Base-by-base conservation (phyloP, 192 early-diverging fungal genomes). In the Coemansia asiatica region DNA sequence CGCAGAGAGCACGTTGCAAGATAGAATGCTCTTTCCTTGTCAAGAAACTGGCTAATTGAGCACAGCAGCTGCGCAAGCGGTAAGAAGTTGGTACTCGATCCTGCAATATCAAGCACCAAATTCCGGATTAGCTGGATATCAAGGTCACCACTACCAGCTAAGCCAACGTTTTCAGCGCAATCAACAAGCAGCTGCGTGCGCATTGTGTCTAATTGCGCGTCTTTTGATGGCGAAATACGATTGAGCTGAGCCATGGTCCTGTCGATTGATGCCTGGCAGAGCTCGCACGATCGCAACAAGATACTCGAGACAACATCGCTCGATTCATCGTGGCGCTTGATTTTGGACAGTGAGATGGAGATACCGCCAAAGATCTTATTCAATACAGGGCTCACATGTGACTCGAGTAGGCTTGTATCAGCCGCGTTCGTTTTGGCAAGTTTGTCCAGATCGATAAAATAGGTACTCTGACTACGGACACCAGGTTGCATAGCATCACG, bases 361-460 rank as follows among this genome's bases (percentile, higher is more conserved):
- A 76, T 55, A 6, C 57, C 57, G 22, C 56, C 65, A 56, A 67
- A 61, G 33, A 76, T 12, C 56, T 67, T 64, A 31, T 61, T 35
- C 7, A 76, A 23, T 16, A 68, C 35, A 6, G 61, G 26, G 10
- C 48, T 15, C 23, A 67, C 46, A 50, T 60, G 46, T 38, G 67
- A 53, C 21, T 61, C 47, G 10, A 66, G 40, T 13, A 44, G 40
- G 8, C 15, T 9, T 44, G 40, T 44, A 3, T 44, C 40, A 2
- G 40, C 8, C 10, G 40, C 8, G 10, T 13, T 2, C 15, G 40
- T 12, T 44, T 12, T 44, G 15, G 58, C 26, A 27, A 61, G 18
- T 7, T 61, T 64, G 62, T 68, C 58, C 62, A 68, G 35, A 27
- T 60, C 54, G n/a, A 74, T 60, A 61, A 36, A 75, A 47, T 63